phyloP scores from a whole-genome alignment of 179 eudicot species.

The Silene noctiflora region DNA sequence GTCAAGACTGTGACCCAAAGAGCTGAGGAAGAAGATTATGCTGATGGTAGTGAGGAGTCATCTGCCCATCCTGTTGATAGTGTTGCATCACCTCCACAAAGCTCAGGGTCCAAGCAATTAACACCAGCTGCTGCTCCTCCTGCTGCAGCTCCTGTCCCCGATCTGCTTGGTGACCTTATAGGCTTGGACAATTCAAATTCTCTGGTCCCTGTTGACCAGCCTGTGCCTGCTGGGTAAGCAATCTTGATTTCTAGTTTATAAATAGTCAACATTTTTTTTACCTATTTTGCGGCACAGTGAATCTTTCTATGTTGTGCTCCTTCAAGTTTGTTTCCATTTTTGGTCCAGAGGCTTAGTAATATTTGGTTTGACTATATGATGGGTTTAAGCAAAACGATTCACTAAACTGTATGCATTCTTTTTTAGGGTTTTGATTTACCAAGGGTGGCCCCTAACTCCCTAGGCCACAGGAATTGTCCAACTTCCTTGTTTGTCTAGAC shows the following conservation, averaged over 20 bases:
- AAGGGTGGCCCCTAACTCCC: no score
- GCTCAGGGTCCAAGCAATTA: conserved; percentile 56
- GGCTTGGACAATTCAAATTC: conserved; percentile 68
- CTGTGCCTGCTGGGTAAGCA: conserved; percentile 65
- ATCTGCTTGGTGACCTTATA: conserved; percentile 81
- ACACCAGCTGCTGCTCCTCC: conserved; percentile 30
- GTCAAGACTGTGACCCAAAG: conserved; percentile 66
- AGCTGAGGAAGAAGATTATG: conserved; percentile 87
- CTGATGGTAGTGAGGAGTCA: conserved; percentile 75
- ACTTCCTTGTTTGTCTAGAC: no score
- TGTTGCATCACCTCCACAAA: conserved; percentile 61
- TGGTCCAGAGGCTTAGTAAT: not conserved
- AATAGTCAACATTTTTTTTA: not conserved
- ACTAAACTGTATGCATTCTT: no score
- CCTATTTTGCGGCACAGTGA: not conserved
- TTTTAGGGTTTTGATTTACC: no score
- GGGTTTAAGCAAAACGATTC: no score
- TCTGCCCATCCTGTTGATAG: conserved; percentile 51
- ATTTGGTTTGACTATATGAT: no score
- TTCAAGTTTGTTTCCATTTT: not conserved
- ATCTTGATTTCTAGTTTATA: not conserved
- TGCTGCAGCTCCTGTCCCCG: conserved; percentile 79
- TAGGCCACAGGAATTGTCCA: no score
- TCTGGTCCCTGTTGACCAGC: conserved; percentile 71
- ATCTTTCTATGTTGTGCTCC: not conserved